Percentiles rank a stretch among this genome's conserved stretches.
phyloP scores from a whole-genome alignment of 1,139 yeast genomes.

The Lizanozyma gosingica region DNA sequence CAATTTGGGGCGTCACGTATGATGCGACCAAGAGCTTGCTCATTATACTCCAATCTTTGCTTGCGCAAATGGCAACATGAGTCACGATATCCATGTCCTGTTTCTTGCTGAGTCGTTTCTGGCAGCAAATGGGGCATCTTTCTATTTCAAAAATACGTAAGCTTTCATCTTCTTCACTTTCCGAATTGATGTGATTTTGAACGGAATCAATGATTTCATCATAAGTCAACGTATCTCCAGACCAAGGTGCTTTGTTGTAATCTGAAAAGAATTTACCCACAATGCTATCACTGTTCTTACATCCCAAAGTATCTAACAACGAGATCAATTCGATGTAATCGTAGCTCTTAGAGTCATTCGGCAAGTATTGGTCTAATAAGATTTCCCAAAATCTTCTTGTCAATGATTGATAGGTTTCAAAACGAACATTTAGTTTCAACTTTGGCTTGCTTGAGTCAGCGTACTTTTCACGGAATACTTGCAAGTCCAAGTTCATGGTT shows the following conservation, averaged over 20 bases:
- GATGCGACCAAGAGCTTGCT: slow-evolving; percentile 57
- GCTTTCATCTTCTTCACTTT: slow-evolving; percentile 16
- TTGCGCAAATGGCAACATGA: slow-evolving; percentile 82
- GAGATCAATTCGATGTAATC: slow-evolving; percentile 50
- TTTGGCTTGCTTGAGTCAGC: slow-evolving; percentile 41
- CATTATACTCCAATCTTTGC: slow-evolving; percentile 67
- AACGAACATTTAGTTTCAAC: slow-evolving; percentile 53
- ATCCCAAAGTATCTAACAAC: slow-evolving; percentile 56
- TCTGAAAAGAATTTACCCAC: slow-evolving; percentile 36
- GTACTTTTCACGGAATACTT: slow-evolving; percentile 23
- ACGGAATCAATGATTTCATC: slow-evolving; percentile 55
- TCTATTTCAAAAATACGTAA: slow-evolving; percentile 46
- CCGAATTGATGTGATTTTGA: slow-evolving; percentile 21
- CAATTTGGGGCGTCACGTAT: slow-evolving; percentile 74
- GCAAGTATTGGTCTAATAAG: slow-evolving; percentile 47
- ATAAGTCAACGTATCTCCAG: slow-evolving; percentile 46
- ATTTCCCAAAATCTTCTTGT: slow-evolving; percentile 66
- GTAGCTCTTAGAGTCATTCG: slow-evolving; percentile 31
- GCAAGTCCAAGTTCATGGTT: slow-evolving; percentile 32
- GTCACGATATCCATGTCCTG: slow-evolving; percentile 64
- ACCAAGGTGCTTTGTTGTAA: slow-evolving; percentile 37
- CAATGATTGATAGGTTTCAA: slow-evolving; percentile 57
- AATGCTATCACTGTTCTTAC: slow-evolving; percentile 41
- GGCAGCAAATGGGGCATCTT: slow-evolving; percentile 70
- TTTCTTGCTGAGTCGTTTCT: slow-evolving; percentile 47